A percentile compares a stretch with the other conserved stretches of the same genome.
Conservation (phyloP, 2,329 filamentous ascomycete species). For the Hymenoscyphus occultus region DNA sequence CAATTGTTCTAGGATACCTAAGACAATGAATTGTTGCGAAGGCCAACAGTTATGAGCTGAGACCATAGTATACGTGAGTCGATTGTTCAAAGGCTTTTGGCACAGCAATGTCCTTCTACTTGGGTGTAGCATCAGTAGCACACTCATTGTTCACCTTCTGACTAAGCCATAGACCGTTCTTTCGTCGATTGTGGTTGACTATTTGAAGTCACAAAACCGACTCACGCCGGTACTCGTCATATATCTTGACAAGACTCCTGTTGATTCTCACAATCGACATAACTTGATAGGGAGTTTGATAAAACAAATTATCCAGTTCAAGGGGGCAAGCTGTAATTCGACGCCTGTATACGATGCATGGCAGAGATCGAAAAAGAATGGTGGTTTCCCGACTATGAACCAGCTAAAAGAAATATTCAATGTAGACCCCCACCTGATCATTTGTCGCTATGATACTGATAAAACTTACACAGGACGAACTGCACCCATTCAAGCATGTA, state of each 20-base stretch:
- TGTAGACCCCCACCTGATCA: not conserved
- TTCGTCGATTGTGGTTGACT: constrained; percentile 17
- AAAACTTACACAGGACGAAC: constrained; percentile 9
- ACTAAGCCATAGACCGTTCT: constrained; percentile 17
- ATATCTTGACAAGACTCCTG: constrained; percentile 20
- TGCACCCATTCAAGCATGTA: constrained; percentile 22
- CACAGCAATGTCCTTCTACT: no score
- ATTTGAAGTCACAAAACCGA: constrained; percentile 6
- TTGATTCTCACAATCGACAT: constrained; percentile 10
- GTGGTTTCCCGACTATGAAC: not conserved
- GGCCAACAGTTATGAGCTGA: no score
- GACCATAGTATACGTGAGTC: no score
- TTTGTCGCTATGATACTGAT: not conserved
- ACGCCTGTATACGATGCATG: constrained; percentile 12
- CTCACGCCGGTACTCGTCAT: constrained; percentile 18
- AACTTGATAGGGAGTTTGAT: constrained; percentile 34
- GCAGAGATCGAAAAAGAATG: constrained; percentile 14
- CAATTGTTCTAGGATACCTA: no score
- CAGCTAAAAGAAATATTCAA: constrained; percentile 12
- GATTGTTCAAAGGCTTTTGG: no score
- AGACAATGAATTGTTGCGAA: no score
- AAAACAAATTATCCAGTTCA: constrained; percentile 35
- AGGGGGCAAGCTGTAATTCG: constrained; percentile 6
- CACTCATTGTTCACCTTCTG: not conserved
- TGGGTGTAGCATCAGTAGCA: no score